Conservation (phyloP, 2,329 filamentous ascomycete species). For the Metarhizium guizhouense region DNA sequence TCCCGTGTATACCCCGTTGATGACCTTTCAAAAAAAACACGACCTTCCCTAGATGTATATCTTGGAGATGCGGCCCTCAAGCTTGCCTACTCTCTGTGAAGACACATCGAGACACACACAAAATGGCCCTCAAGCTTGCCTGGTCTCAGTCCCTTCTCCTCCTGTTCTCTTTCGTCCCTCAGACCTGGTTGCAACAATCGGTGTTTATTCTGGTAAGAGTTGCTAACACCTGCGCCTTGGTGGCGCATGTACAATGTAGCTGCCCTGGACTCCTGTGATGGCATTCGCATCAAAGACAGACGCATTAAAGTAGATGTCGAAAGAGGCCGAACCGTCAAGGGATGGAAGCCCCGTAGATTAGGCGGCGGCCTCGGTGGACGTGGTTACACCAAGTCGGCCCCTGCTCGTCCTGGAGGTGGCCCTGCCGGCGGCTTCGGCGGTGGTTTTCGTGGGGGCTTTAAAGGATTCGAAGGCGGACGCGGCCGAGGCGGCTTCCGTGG, state of each 20-base stretch:
- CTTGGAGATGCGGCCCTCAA: conserved; percentile 31
- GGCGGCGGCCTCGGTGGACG: conserved; percentile 88
- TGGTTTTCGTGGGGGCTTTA: conserved; percentile 34
- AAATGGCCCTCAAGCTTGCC: conserved; percentile 49
- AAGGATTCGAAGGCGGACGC: conserved; percentile 36
- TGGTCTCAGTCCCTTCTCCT: conserved; percentile 28
- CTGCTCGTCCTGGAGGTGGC: conserved; percentile 52
- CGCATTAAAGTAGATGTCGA: conserved; percentile 93
- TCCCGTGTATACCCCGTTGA: conserved; percentile 21
- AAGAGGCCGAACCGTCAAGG: conserved; percentile 85
- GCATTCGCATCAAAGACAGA: conserved; percentile 85
- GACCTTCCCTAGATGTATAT: conserved; percentile 12
- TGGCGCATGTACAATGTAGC: conserved; percentile 58
- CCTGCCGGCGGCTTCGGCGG: conserved; percentile 49
- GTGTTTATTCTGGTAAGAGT: conserved; percentile 43
- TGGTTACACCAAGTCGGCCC: conserved; percentile 81
- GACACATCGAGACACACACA: conserved; percentile 35
- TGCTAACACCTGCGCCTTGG: conserved; percentile 56
- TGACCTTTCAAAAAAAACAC: conserved; percentile 2
- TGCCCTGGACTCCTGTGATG: conserved; percentile 79
- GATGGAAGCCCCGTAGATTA: conserved; percentile 85
- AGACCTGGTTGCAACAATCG: conserved; percentile 1
- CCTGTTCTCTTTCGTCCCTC: conserved; percentile 7
- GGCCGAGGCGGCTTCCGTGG: conserved; percentile 31
- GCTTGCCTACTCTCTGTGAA: conserved; percentile 27